phyloP scores from a whole-genome alignment of 768 basidiomycete genomes.

The Lactarius tabidus region DNA sequence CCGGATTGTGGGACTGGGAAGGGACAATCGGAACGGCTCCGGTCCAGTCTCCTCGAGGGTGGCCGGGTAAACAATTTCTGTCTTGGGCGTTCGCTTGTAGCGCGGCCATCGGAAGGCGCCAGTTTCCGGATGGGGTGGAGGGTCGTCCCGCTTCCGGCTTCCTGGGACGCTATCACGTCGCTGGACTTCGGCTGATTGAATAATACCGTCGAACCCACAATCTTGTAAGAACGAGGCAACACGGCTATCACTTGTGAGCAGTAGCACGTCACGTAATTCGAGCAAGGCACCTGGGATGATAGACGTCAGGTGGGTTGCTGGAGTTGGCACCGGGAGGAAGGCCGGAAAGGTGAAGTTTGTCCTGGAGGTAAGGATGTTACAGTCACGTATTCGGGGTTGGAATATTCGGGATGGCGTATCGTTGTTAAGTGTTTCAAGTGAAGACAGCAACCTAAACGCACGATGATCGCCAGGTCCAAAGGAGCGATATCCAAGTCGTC shows the following conservation, averaged over 20 bases:
- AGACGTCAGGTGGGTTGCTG: constrained; percentile 13
- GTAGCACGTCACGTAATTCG: not conserved
- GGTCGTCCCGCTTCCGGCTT: constrained; percentile 10
- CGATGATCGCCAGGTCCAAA: constrained; percentile 19
- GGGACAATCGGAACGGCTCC: constrained; percentile 18
- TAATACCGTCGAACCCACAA: constrained; percentile 21
- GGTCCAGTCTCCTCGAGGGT: constrained; percentile 17
- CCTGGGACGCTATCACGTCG: constrained; percentile 3
- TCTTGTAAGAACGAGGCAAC: constrained; percentile 18
- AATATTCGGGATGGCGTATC: not conserved
- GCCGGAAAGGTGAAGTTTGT: not conserved
- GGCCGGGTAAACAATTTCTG: constrained; percentile 21
- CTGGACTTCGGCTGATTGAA: constrained; percentile 14
- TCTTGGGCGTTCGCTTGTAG: constrained; percentile 10
- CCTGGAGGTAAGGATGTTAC: constrained; percentile 3
- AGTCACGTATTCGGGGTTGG: not conserved
- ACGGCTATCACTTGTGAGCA: constrained; percentile 12
- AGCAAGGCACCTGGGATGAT: constrained; percentile 18
- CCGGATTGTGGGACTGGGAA: constrained; percentile 15
- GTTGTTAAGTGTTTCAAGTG: not conserved
- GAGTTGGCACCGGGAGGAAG: constrained; percentile 8
- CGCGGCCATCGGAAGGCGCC: constrained; percentile 17
- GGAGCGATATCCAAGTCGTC: constrained; percentile 21
- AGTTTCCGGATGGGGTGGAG: constrained; percentile 8
- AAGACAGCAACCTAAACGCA: not conserved